phyloP scores from a whole-genome alignment of 2,329 filamentous ascomycete genomes.

The Diaporthe amygdali region DNA sequence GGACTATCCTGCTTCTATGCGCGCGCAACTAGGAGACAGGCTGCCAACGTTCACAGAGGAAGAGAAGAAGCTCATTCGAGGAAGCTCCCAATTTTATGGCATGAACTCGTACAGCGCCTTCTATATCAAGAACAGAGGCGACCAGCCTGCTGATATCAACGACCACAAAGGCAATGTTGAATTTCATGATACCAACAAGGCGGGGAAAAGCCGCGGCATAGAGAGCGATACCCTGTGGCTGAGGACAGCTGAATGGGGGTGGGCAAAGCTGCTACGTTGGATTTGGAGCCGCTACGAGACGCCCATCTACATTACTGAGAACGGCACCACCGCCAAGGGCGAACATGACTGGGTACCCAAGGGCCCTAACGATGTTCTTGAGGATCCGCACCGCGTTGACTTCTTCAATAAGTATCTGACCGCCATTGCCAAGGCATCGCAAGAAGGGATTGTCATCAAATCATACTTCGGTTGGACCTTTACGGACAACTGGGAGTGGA shows the following conservation, averaged over 20 bases:
- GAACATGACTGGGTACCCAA: slow-evolving; percentile 40
- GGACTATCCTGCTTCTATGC: slow-evolving; percentile 46
- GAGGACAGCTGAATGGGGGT: slow-evolving; percentile 43
- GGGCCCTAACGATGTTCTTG: slow-evolving; percentile 37
- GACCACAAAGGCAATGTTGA: slow-evolving; percentile 47
- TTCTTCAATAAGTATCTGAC: slow-evolving; percentile 44
- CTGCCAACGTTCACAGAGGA: slow-evolving; percentile 44
- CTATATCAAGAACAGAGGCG: slow-evolving; percentile 39
- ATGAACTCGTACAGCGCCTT: slow-evolving; percentile 50
- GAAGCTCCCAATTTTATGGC: slow-evolving; percentile 45
- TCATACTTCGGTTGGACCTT: slow-evolving; percentile 49
- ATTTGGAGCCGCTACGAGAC: slow-evolving; percentile 45
- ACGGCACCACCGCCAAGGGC: slow-evolving; percentile 46
- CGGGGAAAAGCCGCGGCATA: slow-evolving; percentile 37
- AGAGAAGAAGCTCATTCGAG: slow-evolving; percentile 42
- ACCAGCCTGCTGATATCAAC: slow-evolving; percentile 40
- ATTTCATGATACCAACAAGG: slow-evolving; percentile 40
- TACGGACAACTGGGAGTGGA: slow-evolving; percentile 50
- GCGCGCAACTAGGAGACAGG: slow-evolving; percentile 42
- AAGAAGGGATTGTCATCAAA: slow-evolving; percentile 43
- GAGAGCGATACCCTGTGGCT: slow-evolving; percentile 47
- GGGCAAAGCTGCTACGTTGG: slow-evolving; percentile 44
- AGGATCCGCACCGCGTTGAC: slow-evolving; percentile 44
- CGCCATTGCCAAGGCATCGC: slow-evolving; percentile 42
- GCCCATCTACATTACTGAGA: slow-evolving; percentile 49